Percentiles rank a stretch among this genome's conserved stretches.
Conservation (phyloP, 148 eudicot genomes). For the Nepenthes mirabilis region DNA sequence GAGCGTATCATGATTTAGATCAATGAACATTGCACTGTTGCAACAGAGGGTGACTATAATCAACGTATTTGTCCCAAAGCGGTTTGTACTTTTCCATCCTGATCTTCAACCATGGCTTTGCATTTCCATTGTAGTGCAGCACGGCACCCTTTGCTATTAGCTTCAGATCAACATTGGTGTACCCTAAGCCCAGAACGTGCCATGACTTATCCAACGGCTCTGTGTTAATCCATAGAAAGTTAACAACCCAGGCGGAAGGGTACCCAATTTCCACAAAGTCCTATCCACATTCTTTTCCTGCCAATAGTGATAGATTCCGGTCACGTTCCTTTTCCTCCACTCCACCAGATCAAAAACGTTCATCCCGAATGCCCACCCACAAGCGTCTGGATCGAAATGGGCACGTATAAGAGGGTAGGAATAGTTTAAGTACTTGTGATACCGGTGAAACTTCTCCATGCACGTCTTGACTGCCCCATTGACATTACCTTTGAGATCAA, state of each 20-base stretch:
- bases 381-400: conserved; percentile 87
- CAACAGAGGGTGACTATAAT: conserved; percentile 49
- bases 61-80: conserved; percentile 68
- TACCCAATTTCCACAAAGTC: conserved; percentile 75
- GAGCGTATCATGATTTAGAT: conserved; percentile 1
- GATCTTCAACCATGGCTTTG: conserved; percentile 87
- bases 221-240: conserved; percentile 78
- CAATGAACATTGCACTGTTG: conserved; percentile 81
- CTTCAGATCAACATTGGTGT: conserved; percentile 59
- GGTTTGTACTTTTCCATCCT: conserved; percentile 79
- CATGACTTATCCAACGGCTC: conserved; percentile 58
- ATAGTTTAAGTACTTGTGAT: conserved; percentile 82
- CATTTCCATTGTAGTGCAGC: conserved; percentile 70
- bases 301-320: conserved; percentile 87
- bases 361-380: conserved; percentile 96
- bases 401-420: conserved; percentile 75
- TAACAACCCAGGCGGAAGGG: conserved; percentile 78
- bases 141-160: conserved; percentile 67
- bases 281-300: conserved; percentile 80
- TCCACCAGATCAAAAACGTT: conserved; percentile 73
- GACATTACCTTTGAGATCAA: conserved; percentile 67
- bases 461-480: conserved; percentile 93
- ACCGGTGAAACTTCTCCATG: conserved; percentile 86
- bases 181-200: conserved; percentile 78
- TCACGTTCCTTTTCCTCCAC: conserved; percentile 78